Conservation (phyloP, 2,329 filamentous ascomycete species). For the Neofusicoccum sp. region DNA sequence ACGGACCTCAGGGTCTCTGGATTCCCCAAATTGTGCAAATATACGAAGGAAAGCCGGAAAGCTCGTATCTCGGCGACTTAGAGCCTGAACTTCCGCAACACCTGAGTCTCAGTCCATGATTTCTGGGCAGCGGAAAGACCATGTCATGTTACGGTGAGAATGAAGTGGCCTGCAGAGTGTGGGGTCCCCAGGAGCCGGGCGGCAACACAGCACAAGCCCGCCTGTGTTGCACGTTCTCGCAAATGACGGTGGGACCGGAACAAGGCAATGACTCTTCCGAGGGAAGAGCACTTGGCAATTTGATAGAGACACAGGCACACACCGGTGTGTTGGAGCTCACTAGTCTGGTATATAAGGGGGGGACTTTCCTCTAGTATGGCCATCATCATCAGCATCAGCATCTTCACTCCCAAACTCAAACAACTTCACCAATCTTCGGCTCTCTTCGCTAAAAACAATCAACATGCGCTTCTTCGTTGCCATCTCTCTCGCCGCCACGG, state of each 20-base stretch:
- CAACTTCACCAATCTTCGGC: background rate
- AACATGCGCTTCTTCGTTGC: slow-evolving; percentile 2
- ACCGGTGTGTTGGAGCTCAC: background rate
- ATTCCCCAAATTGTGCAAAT: background rate
- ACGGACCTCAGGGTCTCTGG: background rate
- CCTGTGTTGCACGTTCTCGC: background rate
- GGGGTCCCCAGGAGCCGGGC: background rate
- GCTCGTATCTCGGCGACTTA: background rate
- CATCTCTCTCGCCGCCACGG: background rate
- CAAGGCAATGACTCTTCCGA: background rate
- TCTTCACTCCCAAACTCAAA: background rate
- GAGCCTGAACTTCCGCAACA: background rate
- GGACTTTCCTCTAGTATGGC: background rate
- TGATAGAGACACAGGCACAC: no score
- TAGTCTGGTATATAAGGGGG: background rate
- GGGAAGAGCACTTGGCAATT: no score
- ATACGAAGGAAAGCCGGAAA: background rate
- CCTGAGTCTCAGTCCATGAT: background rate
- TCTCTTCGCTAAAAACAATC: background rate
- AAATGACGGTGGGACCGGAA: background rate
- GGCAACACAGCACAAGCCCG: background rate
- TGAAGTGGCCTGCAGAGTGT: background rate
- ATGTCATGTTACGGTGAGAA: background rate
- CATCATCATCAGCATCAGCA: background rate
- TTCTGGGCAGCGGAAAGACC: no score